A percentile compares a stretch with the other conserved stretches of the same genome.
Evolutionary conservation across 176 grass and related monocot genomes (phyloP).

Genomic region (Bothriochloa decipiens): DNA sequence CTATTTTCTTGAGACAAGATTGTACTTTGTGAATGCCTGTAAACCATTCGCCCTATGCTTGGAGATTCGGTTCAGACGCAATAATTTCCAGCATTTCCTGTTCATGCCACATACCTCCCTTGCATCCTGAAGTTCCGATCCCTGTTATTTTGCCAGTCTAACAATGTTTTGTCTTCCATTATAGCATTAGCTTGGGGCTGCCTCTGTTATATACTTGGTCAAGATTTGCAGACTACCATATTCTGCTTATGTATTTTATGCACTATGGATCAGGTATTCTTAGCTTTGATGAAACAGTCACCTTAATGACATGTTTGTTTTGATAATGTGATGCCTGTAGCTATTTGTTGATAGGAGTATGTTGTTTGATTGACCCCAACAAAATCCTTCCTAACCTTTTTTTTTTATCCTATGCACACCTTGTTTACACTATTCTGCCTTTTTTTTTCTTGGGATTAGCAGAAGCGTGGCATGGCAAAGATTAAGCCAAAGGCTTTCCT

Average conservation of each 20-base stretch:
- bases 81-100: not conserved
- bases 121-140: not conserved
- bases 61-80: not conserved
- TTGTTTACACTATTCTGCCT: not conserved
- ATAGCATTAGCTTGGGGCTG: not conserved
- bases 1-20: not conserved
- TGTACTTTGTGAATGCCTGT: not conserved
- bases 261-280: not conserved
- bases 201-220: not conserved
- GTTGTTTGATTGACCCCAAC: not conserved
- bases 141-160: not conserved
- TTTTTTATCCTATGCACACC: not conserved
- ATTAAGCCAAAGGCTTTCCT: slow-evolving; percentile 80
- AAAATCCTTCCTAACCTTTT: not conserved
- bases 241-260: not conserved
- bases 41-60: not conserved
- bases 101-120: not conserved
- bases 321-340: not conserved
- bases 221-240: not conserved
- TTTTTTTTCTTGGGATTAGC: not conserved
- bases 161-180: not conserved
- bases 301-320: not conserved
- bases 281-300: not conserved
- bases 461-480: slow-evolving; percentile 59
- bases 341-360: slow-evolving; percentile 4